phyloP scores from a whole-genome alignment of 31 red algal genomes.

The Asparagopsis taxiformis region DNA sequence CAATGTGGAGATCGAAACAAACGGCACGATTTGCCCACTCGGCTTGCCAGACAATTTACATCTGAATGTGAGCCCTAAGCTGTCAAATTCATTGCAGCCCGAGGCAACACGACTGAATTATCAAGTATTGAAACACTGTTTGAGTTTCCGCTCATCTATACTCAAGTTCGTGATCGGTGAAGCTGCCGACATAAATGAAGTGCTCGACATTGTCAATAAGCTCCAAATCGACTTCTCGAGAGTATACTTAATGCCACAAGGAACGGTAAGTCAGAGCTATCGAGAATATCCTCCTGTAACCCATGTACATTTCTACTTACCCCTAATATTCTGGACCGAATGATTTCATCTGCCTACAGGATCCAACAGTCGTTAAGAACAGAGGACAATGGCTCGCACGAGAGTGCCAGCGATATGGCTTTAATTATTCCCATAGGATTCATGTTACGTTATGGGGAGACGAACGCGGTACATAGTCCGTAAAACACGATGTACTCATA shows the following conservation, averaged over 20 bases:
- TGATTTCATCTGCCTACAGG: constrained; percentile 15
- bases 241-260: constrained; percentile 88
- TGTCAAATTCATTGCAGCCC: constrained; percentile 73
- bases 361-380: constrained; percentile 34
- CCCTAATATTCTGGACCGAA: not conserved
- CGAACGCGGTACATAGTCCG: constrained; percentile 83
- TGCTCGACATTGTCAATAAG: constrained; percentile 33
- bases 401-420: constrained; percentile 75
- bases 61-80: constrained; percentile 97
- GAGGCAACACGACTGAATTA: constrained; percentile 34
- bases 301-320: no score
- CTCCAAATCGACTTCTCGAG: constrained; percentile 25
- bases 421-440: constrained; percentile 80
- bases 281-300: no score
- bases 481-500: no score
- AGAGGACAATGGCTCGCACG: constrained; percentile 65
- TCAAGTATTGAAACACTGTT: constrained; percentile 67
- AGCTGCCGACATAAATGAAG: constrained; percentile 62
- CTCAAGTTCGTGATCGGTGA: constrained; percentile 82
- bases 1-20: constrained; percentile 93
- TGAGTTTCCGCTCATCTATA: constrained; percentile 18
- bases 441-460: constrained; percentile 97
- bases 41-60: constrained; percentile 68
- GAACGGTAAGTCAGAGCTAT: constrained; percentile 55
- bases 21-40: constrained; percentile 84